These are phyloP conservation scores for Coprinellus aureogranulatus DNA, from an alignment of 768 basidiomycete genomes.

Conservation along the genomic window DNA sequence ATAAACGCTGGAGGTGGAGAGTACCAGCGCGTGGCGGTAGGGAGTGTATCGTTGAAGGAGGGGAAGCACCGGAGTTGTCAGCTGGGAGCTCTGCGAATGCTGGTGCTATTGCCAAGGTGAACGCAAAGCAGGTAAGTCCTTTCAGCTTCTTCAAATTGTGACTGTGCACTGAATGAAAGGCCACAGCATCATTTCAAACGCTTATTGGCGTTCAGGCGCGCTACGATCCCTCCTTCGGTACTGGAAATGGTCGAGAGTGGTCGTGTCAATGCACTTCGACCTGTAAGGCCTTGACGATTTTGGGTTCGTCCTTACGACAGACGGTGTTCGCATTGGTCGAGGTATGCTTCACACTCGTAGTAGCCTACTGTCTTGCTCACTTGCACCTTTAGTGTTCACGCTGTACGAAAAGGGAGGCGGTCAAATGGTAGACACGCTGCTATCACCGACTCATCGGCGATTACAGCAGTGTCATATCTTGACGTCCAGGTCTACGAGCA, in stretches of 20 bases:
- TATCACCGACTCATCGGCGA: constrained; percentile 16
- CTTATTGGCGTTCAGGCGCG: no score
- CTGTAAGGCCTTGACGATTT: no score
- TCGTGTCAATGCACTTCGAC: no score
- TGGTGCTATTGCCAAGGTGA: constrained; percentile 5
- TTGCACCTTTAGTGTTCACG: constrained; percentile 10
- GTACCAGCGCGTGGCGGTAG: constrained; percentile 10
- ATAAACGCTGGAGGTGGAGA: constrained; percentile 9
- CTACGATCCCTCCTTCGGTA: no score
- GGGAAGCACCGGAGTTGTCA: not conserved
- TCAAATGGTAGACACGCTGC: constrained; percentile 24
- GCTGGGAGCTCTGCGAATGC: constrained; percentile 18
- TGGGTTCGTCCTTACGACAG: no score
- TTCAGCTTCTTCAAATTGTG: not conserved
- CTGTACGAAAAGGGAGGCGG: constrained; percentile 25
- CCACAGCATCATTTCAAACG: no score
- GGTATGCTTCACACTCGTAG: no score
- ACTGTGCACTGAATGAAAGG: not conserved
- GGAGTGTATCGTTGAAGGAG: constrained; percentile 6
- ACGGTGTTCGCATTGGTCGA: no score
- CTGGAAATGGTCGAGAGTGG: no score
- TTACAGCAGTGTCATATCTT: constrained; percentile 23
- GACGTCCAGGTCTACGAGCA: constrained; percentile 13
- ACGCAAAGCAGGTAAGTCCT: constrained; percentile 12
- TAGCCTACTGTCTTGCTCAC: constrained; percentile 9